phyloP scores from a whole-genome alignment of 2,329 filamentous ascomycete species.

The Pseudocercospora musae region DNA sequence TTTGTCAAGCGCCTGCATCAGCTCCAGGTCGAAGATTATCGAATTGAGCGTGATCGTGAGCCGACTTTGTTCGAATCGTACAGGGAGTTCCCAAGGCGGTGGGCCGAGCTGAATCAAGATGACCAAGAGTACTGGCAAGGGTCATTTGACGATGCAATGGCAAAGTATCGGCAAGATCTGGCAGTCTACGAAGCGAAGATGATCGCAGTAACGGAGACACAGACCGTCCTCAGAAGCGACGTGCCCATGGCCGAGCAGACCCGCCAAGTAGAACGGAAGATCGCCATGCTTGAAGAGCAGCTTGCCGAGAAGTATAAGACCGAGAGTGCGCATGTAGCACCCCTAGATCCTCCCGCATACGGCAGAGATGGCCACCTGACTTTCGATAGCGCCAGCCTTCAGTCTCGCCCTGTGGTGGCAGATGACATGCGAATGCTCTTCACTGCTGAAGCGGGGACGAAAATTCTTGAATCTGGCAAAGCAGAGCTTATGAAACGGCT shows the following conservation, averaged over 20 bases:
- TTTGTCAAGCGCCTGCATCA: conserved; percentile 26
- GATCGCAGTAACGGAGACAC: conserved; percentile 26
- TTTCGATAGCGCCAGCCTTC: conserved; percentile 21
- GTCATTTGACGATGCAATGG: conserved; percentile 28
- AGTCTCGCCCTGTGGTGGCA: conserved; percentile 23
- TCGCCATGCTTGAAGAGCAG: conserved; percentile 31
- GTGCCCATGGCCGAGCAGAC: conserved; percentile 21
- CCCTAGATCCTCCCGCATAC: conserved; percentile 25
- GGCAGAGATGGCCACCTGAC: conserved; percentile 29
- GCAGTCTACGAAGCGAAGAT: conserved; percentile 33
- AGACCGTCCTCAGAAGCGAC: conserved; percentile 24
- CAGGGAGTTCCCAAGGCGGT: conserved; percentile 30
- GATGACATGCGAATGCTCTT: conserved; percentile 51
- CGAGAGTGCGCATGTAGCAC: conserved; percentile 25
- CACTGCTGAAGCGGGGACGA: conserved; percentile 47
- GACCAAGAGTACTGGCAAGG: conserved; percentile 30
- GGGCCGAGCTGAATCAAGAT: conserved; percentile 26
- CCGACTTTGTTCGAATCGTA: conserved; percentile 30
- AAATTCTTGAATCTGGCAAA: conserved; percentile 50
- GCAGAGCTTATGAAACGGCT: conserved; percentile 51
- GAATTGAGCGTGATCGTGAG: conserved; percentile 25
- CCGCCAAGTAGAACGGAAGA: conserved; percentile 27
- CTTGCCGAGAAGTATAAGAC: conserved; percentile 28
- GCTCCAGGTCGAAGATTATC: conserved; percentile 26
- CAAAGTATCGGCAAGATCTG: conserved; percentile 30